Evolutionary conservation across 805 yeast genomes (phyloP).

Genomic region (Grigorovia humatica): DNA sequence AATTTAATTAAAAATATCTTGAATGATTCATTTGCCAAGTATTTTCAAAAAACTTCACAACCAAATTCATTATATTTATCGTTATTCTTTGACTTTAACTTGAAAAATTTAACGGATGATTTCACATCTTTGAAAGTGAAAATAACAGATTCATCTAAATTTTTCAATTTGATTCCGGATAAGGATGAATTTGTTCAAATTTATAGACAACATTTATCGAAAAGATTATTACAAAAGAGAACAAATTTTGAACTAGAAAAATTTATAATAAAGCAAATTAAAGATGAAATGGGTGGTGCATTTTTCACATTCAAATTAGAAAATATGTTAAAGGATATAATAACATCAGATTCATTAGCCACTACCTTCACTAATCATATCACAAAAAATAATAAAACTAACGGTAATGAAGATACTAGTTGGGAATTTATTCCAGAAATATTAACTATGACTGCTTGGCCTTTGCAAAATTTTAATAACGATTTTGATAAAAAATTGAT

Average conservation of each 20-base stretch:
- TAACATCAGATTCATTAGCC: constrained; percentile 38
- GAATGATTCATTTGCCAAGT: constrained; percentile 50
- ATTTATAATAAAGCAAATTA: constrained; percentile 51
- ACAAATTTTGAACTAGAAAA: constrained; percentile 56
- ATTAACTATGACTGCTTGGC: constrained; percentile 60
- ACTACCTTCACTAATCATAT: constrained; percentile 1
- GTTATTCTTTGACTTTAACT: constrained; percentile 46
- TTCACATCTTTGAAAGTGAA: constrained; percentile 24
- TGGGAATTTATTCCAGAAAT: constrained; percentile 41
- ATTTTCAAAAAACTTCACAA: constrained; percentile 37
- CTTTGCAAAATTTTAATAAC: constrained; percentile 35
- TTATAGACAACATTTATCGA: constrained; percentile 79
- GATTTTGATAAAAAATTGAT: constrained; percentile 27
- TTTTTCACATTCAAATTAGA: constrained; percentile 70
- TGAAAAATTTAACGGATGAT: constrained; percentile 34
- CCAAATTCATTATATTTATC: constrained; percentile 47
- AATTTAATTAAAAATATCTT: not conserved
- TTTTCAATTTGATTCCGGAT: constrained; percentile 63
- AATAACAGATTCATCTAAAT: constrained; percentile 44
- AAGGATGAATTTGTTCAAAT: constrained; percentile 80
- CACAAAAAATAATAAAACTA: not conserved
- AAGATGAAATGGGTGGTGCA: constrained; percentile 62
- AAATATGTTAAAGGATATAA: constrained; percentile 79
- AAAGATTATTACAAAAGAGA: constrained; percentile 49
- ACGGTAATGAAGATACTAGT: constrained; percentile 9